Evolutionary conservation across 2,329 filamentous ascomycete species (phyloP), one percentile per base, ranked within the genome.

Genomic region (Cladophialophora yegresii): DNA sequence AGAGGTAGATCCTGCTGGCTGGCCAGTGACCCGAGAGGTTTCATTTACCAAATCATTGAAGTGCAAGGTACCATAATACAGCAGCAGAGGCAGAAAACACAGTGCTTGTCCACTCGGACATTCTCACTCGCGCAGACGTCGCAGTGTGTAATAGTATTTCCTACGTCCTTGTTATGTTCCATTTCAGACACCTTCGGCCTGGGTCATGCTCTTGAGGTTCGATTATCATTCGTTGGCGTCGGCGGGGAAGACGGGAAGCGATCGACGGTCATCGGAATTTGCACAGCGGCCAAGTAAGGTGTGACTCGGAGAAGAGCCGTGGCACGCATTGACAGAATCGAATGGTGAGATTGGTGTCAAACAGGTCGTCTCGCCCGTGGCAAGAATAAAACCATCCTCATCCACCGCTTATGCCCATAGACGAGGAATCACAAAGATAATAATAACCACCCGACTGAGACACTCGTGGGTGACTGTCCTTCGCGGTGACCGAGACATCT

Each of bases 191-290:
- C 4, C 22, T 23, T 22, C 47, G 47, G 23, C 47, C 47, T 50
- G 47, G 47, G n/a, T 22, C 20, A 50, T 50, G 22, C 3, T 50
- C 20, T 28, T 3, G 47, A 59, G 57, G 22, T 59, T 53, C 30
- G 12, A 51, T 50, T 32, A 59, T 40, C 26, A 59, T 59, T 59
- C 45, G 57, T 53, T 53, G 57, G 57, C 47, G 47, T 23, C 30
- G 47, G 57, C 47, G 57, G 57, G 57, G 57, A 59, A 59, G 57
- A 22, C 23, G 26, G 57, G 47, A 33, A 53, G 47, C 57, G 45
- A 59, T 59, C 57, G 57, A 59, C 47, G 47, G 47, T 30, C 47
- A 26, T 50, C 47, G 47, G 47, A 26, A 50, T 23, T 20, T 50
- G 47, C 57, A 7, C 23, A 54, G 51, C 10, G 4, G 23, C 26